Base-by-base conservation (phyloP, 495 filamentous ascomycete species). In the Cairneyella variabilis region DNA sequence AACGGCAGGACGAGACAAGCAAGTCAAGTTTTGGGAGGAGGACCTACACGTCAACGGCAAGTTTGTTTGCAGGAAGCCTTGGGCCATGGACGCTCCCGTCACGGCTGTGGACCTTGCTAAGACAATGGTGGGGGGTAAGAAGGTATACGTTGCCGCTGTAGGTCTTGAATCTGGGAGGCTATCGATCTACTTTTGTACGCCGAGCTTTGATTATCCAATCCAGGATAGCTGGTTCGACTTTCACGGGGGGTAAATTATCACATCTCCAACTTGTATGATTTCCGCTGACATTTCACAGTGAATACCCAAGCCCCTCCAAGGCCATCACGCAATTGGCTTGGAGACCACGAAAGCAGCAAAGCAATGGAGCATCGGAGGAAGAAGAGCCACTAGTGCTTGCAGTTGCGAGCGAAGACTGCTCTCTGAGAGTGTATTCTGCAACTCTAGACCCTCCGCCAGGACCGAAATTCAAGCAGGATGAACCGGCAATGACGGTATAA, bases 1-100 rank as follows among this genome's bases (percentile, higher is more conserved):
- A 2, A 97, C 93, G 2, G 90, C 90, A 2, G 86, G 89, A 7
- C 79, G 93, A 56, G 93, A 98, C 58, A 96, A 91, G 68, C 71
- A 70, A 7, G 82, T 95, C 37, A 93, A 89, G 67, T 63, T 95
- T 51, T 97, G 92, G 92, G 64, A 39, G 69, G 67, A 58, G 32
- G 62, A 48, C 45, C 71, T 64, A 42, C 62, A 59, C n/a, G 48
- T 22, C 43, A 53, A 32, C 28, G 62, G 63, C 17, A 59, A 61
- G 0, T 75, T 78, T 40, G 54, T 66, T 14, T 83, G 79, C 62
- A 72, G 71, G 40, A 59, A 73, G 1, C 83, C 74, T 6, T 73
- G 89, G 17, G 55, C 76, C 1, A 71, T 82, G 52, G 71, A 71
- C 20, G 75, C 76, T 27, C 69, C 91, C 1, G 83, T 90, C 6